Base-by-base conservation (phyloP, 2,329 filamentous ascomycete species). In the Penicillium fuscoglaucum region DNA sequence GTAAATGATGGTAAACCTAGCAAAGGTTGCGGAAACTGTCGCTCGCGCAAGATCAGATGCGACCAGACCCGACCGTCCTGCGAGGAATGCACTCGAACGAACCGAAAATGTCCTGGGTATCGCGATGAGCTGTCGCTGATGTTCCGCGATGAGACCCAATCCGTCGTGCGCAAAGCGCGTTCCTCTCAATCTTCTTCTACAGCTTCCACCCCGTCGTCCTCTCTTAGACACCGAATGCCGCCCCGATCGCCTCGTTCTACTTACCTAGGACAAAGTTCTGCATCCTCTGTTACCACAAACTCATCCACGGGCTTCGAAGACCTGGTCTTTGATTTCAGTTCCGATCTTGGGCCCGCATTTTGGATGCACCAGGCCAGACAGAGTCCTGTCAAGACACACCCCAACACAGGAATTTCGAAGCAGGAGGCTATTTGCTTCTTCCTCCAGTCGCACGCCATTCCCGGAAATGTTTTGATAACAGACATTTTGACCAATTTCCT, bases 21-120 rank as follows among this genome's bases (percentile, higher is more conserved):
- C 57, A 79, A 77, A 70, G 74, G 74, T 46, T 79, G 77, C 60
- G 72, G 70, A 31, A 71, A 76, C 52, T 80, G 78, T 55, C 71
- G 78, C 53, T 65, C 71, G 28, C 71, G 74, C 52, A 77, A 79
- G 64, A 77, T 79, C 39, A 78, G 70, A 29, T 88, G 85, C 73
- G 85, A 88, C 71, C 85, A 84, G 68, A 78, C 80, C 46, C 79
- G 76, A 35, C 85, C 85, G 3, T 79, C 83, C 66, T 88, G 85
- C 66, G 83, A 83, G 28, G 84, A 88, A 76, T 88, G 85, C 68
- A 75, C 82, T 44, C 83, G 84, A 43, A 80, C 84, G 43, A 80
- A 80, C 66, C 84, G 85, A 70, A 80, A 77, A 66, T 88, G 86
- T 63, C 83, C 84, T 21, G 85, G 85, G 4, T 88, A 88, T 66